phyloP scores from a whole-genome alignment of 164 flowering plant species.

The Platanus orientalis region DNA sequence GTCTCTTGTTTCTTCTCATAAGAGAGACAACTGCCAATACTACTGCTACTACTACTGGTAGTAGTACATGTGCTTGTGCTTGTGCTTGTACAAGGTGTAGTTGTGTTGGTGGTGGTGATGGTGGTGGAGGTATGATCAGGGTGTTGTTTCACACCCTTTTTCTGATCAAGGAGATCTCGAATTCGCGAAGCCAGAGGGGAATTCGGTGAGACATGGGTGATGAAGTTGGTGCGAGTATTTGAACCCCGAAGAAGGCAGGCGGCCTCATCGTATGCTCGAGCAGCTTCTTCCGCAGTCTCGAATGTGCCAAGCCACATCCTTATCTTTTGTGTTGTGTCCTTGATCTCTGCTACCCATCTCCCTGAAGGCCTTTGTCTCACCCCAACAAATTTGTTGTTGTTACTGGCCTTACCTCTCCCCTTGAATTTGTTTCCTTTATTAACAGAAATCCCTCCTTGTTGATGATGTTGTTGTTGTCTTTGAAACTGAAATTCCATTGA shows the following conservation, averaged over 20 bases:
- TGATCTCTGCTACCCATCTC: constrained; percentile 90
- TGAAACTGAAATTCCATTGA: constrained; percentile 59
- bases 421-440: constrained; percentile 38
- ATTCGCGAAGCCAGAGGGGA: constrained; percentile 72
- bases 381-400: constrained; percentile 57
- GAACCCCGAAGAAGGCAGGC: constrained; percentile 86
- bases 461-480: constrained; percentile 18
- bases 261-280: constrained; percentile 81
- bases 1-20: constrained; percentile 11
- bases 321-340: constrained; percentile 82
- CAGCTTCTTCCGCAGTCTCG: constrained; percentile 85
- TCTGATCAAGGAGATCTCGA: constrained; percentile 53
- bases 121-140: constrained; percentile 1
- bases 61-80: constrained; percentile 8
- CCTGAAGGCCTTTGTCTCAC: constrained; percentile 88
- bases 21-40: not conserved
- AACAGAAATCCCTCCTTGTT: constrained; percentile 12
- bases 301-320: constrained; percentile 92
- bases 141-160: constrained; percentile 21
- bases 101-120: not conserved
- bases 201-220: constrained; percentile 49
- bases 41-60: not conserved
- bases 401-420: constrained; percentile 29
- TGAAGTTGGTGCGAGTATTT: constrained; percentile 76
- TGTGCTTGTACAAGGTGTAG: constrained; percentile 1